These are phyloP conservation scores for Liriodendron chinense DNA, from an alignment of 164 flowering plant genomes.

Conservation along the genomic window DNA sequence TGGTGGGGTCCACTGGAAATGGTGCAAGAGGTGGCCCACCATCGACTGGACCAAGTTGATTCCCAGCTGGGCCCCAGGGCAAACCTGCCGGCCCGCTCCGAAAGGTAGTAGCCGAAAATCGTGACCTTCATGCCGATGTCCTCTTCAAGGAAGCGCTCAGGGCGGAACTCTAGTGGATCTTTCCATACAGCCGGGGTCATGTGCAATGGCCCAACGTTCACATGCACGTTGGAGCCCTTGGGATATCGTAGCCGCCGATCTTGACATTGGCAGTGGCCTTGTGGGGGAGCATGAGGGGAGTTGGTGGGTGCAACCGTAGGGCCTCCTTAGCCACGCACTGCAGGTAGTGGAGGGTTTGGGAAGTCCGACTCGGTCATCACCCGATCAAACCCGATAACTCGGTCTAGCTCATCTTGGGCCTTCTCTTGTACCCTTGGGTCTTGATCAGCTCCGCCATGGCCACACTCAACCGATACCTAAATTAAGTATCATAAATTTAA, in stretches of 20 bases:
- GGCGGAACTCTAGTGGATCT: slow-evolving; percentile 23
- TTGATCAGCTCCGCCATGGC: slow-evolving; percentile 31
- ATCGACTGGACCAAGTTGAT: slow-evolving; percentile 32
- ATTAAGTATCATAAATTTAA: slow-evolving; percentile 22
- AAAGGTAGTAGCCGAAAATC: slow-evolving; percentile 31
- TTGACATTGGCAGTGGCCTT: slow-evolving; percentile 25
- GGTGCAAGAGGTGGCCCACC: slow-evolving; percentile 32
- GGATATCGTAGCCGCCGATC: slow-evolving; percentile 33
- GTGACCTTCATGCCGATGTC: slow-evolving; percentile 29
- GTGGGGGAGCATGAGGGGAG: slow-evolving; percentile 35
- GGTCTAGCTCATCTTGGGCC: slow-evolving; percentile 31
- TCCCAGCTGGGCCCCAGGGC: slow-evolving; percentile 29
- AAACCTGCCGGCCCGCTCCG: slow-evolving; percentile 30
- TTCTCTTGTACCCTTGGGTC: slow-evolving; percentile 31
- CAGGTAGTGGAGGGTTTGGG: slow-evolving; percentile 23
- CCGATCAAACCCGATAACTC: slow-evolving; percentile 21
- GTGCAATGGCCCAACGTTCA: slow-evolving; percentile 35
- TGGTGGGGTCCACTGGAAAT: slow-evolving; percentile 22
- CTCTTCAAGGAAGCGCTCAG: slow-evolving; percentile 32
- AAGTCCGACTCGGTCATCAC: slow-evolving; percentile 30
- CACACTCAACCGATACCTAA: slow-evolving; percentile 30
- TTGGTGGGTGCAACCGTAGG: slow-evolving; percentile 29
- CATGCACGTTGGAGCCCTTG: slow-evolving; percentile 27
- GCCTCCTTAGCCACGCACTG: slow-evolving; percentile 32
- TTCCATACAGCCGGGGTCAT: slow-evolving; percentile 30